These are phyloP conservation scores for Puccinellia tenuiflora DNA, from an alignment of 176 grass and related monocot species.

Conservation along the genomic window DNA sequence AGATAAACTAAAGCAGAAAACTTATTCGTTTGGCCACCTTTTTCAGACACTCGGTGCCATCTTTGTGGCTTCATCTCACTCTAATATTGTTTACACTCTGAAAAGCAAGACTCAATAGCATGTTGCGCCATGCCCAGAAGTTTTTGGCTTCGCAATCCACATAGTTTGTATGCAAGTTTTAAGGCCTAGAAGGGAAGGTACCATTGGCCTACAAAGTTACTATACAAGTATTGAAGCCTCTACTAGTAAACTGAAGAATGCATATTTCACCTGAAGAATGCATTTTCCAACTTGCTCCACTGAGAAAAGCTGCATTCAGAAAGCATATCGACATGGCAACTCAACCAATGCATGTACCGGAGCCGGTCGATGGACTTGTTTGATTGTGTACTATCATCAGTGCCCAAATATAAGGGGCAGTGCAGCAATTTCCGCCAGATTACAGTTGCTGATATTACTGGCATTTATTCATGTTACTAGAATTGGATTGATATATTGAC, in stretches of 20 bases:
- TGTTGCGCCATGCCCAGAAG: neutral
- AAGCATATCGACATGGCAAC: neutral
- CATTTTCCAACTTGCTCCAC: neutral
- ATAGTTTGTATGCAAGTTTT: neutral
- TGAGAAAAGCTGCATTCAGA: neutral
- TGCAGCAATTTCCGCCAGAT: neutral
- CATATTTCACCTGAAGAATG: neutral
- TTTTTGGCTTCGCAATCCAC: neutral
- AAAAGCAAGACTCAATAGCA: neutral
- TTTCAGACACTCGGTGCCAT: neutral
- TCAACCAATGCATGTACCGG: neutral
- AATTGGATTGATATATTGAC: neutral
- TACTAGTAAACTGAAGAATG: neutral
- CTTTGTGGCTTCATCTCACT: conserved; percentile 6
- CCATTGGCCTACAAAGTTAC: neutral
- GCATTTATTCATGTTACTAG: neutral
- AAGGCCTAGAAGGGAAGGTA: neutral
- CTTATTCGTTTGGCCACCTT: neutral
- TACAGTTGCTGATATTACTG: neutral
- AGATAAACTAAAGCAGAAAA: neutral
- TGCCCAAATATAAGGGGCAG: neutral
- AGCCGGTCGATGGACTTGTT: neutral
- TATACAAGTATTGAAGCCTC: neutral
- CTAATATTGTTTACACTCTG: neutral
- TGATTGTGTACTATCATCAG: neutral